Conservation (phyloP, 2,329 filamentous ascomycete genomes). For the Pyricularia sp. region DNA sequence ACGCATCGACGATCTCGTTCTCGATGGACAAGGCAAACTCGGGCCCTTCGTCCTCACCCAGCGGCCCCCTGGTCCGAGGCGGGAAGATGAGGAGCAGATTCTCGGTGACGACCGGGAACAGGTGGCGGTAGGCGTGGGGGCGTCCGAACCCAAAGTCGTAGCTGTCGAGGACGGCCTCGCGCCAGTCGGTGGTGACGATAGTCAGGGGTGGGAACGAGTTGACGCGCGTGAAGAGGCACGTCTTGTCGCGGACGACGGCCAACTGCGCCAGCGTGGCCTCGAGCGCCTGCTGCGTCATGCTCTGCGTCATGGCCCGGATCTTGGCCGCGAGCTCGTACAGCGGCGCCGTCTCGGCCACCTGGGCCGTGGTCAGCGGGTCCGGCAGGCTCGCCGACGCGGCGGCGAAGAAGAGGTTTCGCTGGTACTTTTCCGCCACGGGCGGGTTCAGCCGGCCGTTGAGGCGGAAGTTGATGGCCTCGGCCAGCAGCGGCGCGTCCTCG, state of each 20-base stretch:
- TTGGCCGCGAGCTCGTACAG: constrained; percentile 10
- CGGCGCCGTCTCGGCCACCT: neutral
- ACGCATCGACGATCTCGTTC: neutral
- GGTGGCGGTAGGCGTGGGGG: constrained; percentile 5
- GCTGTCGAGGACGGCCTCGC: constrained; percentile 6
- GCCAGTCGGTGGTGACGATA: constrained; percentile 15
- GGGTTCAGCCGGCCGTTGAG: constrained; percentile 11
- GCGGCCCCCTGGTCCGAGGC: no score
- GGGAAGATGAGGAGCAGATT: neutral
- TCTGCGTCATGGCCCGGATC: constrained; percentile 11
- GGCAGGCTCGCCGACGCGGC: constrained; percentile 10
- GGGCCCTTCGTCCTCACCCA: neutral
- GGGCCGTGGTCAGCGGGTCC: constrained; percentile 8
- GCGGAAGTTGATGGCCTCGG: constrained; percentile 13
- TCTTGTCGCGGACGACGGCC: constrained; percentile 11
- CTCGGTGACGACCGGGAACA: neutral
- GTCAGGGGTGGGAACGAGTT: constrained; percentile 15
- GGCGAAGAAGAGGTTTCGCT: constrained; percentile 12
- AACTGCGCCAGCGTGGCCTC: constrained; percentile 12
- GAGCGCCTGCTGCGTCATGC: constrained; percentile 8
- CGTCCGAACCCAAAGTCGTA: constrained; percentile 19
- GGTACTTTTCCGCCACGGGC: constrained; percentile 9
- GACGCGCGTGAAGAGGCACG: constrained; percentile 12
- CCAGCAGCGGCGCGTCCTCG: constrained; percentile 4
- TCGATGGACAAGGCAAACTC: neutral